A percentile compares a stretch with the other conserved stretches of the same genome.
phyloP scores from a whole-genome alignment of 495 filamentous ascomycete species.

The Penicillium steckii region DNA sequence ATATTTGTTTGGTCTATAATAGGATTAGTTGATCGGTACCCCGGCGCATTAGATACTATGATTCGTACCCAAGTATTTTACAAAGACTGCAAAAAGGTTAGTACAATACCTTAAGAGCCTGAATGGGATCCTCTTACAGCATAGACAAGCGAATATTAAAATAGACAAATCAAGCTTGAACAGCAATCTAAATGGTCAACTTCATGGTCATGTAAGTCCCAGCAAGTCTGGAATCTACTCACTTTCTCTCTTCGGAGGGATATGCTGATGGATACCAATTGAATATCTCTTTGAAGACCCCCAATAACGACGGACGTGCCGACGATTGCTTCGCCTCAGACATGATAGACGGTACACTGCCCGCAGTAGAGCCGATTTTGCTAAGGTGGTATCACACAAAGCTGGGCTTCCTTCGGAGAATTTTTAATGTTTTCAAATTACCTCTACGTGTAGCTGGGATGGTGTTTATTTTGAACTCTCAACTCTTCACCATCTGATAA shows the following conservation, averaged over 20 bases:
- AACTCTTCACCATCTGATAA: not conserved
- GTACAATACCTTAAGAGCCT: not conserved
- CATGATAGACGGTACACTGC: slow-evolving; percentile 12
- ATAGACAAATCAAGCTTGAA: slow-evolving; percentile 35
- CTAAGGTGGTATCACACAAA: not conserved
- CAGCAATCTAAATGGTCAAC: slow-evolving; percentile 20
- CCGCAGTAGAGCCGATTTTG: not conserved
- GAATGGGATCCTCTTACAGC: slow-evolving; percentile 32
- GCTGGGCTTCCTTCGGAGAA: not conserved
- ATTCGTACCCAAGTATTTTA: slow-evolving; percentile 33
- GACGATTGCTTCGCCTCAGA: slow-evolving; percentile 19
- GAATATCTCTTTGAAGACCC: slow-evolving; percentile 45
- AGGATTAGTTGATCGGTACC: not conserved
- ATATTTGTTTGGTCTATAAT: slow-evolving; percentile 44
- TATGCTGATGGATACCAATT: slow-evolving; percentile 49
- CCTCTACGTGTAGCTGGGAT: not conserved
- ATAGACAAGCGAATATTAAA: slow-evolving; percentile 37
- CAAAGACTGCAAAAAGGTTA: slow-evolving; percentile 26
- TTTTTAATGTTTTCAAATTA: not conserved
- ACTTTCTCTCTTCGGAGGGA: slow-evolving; percentile 43
- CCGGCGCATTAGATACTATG: not conserved
- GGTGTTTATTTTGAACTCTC: not conserved
- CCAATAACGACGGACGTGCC: slow-evolving; percentile 16
- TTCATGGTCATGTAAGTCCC: not conserved
- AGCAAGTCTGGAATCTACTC: not conserved